Conservation (phyloP, 257 asterid genomes). For the Primulina tabacum region DNA sequence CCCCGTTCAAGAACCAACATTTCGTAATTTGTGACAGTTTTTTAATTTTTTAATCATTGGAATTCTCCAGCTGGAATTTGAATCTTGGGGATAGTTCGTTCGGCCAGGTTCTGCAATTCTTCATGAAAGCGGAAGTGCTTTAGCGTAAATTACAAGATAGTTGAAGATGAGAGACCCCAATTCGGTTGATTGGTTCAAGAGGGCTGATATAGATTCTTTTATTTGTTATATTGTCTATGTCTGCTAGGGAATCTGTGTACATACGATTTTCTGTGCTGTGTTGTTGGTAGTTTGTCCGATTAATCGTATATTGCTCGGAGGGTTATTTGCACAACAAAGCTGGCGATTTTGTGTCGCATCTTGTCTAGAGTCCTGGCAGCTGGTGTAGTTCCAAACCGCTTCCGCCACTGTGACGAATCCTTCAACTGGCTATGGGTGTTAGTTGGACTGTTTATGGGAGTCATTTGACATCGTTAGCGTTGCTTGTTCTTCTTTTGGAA, state of each 20-base stretch:
- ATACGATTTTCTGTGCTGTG: slow-evolving; percentile 25
- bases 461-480: slow-evolving; percentile 38
- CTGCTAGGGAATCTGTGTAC: slow-evolving; percentile 29
- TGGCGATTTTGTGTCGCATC: slow-evolving; percentile 56
- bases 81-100: slow-evolving; percentile 40
- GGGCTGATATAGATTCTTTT: slow-evolving; percentile 23
- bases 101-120: slow-evolving; percentile 35
- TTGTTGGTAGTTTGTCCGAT: slow-evolving; percentile 37
- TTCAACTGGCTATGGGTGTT: slow-evolving; percentile 58
- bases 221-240: slow-evolving; percentile 35
- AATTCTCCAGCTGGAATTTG: slow-evolving; percentile 39
- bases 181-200: slow-evolving; percentile 25
- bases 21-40: slow-evolving; percentile 5
- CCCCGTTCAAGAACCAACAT: slow-evolving; percentile 22
- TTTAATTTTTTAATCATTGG: neutral
- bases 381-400: slow-evolving; percentile 58
- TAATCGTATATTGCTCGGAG: slow-evolving; percentile 54
- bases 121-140: slow-evolving; percentile 41
- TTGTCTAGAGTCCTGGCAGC: slow-evolving; percentile 51
- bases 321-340: slow-evolving; percentile 42
- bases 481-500: slow-evolving; percentile 42
- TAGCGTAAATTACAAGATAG: slow-evolving; percentile 29
- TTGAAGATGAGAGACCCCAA: slow-evolving; percentile 57
- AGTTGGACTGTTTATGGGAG: slow-evolving; percentile 54
- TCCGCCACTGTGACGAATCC: slow-evolving; percentile 45